A percentile compares a stretch with the other conserved stretches of the same genome.
phyloP scores from a whole-genome alignment of 345 rosid genomes.

The Populus ilicifolia region DNA sequence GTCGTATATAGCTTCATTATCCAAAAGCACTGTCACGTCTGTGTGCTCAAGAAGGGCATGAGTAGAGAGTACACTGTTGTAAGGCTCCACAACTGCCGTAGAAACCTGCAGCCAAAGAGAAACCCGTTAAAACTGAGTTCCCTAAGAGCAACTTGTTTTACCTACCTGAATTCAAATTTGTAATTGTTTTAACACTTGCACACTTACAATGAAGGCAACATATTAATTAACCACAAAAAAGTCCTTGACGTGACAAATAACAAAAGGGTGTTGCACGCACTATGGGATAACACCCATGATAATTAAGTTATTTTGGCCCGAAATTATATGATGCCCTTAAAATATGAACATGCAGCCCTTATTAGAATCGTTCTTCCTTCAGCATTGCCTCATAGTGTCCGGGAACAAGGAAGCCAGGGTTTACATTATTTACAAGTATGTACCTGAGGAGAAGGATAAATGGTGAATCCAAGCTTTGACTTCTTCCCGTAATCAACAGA shows the following conservation, averaged over 20 bases:
- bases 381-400: background rate
- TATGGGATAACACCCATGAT: background rate
- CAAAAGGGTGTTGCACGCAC: background rate
- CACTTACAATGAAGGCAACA: background rate
- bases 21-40: slow-evolving; percentile 33
- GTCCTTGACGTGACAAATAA: background rate
- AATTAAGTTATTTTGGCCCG: background rate
- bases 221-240: background rate
- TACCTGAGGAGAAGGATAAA: slow-evolving; percentile 42
- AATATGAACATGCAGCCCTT: background rate
- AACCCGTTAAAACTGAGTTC: background rate
- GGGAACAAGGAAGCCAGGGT: background rate
- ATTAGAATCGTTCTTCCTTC: background rate
- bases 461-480: slow-evolving; percentile 37
- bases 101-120: slow-evolving; percentile 25
- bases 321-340: background rate
- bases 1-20: slow-evolving; percentile 39
- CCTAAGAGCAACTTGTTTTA: background rate
- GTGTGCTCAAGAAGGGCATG: slow-evolving; percentile 40
- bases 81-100: slow-evolving; percentile 40
- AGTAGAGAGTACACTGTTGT: slow-evolving; percentile 38
- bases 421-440: background rate
- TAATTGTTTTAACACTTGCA: background rate
- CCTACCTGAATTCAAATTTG: background rate
- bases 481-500: slow-evolving; percentile 38